phyloP scores from a whole-genome alignment of 176 grass and related monocot species.

The Poa pratensis region DNA sequence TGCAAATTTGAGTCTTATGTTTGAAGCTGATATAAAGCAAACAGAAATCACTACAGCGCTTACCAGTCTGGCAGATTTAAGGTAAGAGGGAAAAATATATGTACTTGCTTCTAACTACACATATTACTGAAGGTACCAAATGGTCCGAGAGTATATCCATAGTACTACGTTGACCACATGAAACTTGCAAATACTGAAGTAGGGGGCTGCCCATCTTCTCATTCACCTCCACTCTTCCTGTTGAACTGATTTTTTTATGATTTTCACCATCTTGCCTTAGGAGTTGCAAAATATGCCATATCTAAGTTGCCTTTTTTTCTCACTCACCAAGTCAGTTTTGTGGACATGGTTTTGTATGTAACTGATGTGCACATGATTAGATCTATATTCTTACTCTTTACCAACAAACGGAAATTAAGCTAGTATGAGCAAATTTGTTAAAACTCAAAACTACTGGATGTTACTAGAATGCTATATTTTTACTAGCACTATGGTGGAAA shows the following conservation, averaged over 20 bases:
- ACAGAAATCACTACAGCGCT: slow-evolving; percentile 7
- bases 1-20: slow-evolving; percentile 11
- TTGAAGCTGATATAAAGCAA: slow-evolving; percentile 25
- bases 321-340: background rate
- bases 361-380: slow-evolving; percentile 18
- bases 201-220: background rate
- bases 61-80: background rate
- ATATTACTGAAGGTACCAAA: slow-evolving; percentile 26
- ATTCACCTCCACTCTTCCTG: background rate
- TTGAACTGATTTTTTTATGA: background rate
- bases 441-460: slow-evolving; percentile 15
- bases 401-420: background rate
- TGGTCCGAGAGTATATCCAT: background rate
- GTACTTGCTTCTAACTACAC: slow-evolving; percentile 26
- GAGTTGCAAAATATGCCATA: slow-evolving; percentile 2
- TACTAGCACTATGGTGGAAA: slow-evolving; percentile 14
- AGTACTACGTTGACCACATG: background rate
- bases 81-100: slow-evolving; percentile 9
- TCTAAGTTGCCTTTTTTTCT: slow-evolving; percentile 7
- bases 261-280: slow-evolving; percentile 4
- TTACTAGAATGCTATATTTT: slow-evolving; percentile 16
- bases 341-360: slow-evolving; percentile 4
- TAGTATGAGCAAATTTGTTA: slow-evolving; percentile 7
- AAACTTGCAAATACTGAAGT: background rate
- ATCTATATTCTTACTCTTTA: background rate